Conservation (phyloP, 2,329 filamentous ascomycete species). For the Pseudogymnoascus destructans region DNA sequence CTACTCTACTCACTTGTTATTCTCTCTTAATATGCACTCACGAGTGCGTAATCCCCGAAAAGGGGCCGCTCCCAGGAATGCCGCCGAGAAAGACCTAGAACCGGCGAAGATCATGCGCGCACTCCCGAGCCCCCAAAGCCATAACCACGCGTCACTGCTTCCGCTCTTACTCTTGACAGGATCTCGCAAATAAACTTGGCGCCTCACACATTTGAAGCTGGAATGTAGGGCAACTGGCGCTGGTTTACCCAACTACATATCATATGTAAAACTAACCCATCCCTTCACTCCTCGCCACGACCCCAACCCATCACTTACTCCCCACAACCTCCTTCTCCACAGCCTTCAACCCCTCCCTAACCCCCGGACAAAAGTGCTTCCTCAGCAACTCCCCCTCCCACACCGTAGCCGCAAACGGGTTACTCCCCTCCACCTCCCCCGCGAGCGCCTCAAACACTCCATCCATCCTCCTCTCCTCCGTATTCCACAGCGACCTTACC, state of each 20-base stretch:
- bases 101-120: neutral
- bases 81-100: neutral
- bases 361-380: conserved; percentile 74
- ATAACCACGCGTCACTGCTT: neutral
- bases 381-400: conserved; percentile 89
- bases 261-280: neutral
- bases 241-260: conserved; percentile 3
- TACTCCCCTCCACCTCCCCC: conserved; percentile 67
- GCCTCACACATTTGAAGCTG: neutral
- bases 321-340: conserved; percentile 47
- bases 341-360: conserved; percentile 59
- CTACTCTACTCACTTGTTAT: neutral
- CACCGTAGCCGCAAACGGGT: conserved; percentile 77
- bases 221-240: neutral
- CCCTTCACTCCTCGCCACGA: neutral
- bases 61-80: neutral
- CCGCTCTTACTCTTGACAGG: neutral
- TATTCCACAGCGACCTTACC: conserved; percentile 79
- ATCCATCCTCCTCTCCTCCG: conserved; percentile 84
- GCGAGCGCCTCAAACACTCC: conserved; percentile 67
- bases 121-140: neutral
- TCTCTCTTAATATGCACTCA: neutral
- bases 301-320: neutral
- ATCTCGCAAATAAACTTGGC: neutral
- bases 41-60: neutral